Evolutionary conservation across 2,329 filamentous ascomycete species (phyloP).

Genomic region (Pseudogymnoascus sp.): DNA sequence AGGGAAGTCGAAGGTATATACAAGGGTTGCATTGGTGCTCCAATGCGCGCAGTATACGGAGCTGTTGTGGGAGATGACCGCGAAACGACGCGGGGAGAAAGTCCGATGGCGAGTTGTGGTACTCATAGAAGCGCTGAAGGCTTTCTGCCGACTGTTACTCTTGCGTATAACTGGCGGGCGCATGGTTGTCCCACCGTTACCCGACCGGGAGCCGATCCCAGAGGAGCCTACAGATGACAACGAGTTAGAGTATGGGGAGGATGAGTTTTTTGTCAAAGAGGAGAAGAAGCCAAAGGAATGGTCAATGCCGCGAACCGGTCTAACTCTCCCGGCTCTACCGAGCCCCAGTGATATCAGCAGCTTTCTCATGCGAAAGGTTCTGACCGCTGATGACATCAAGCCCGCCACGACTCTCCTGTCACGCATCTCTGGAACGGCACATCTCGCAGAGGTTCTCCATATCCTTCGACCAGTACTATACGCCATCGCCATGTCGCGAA

Average conservation of each 20-base stretch:
- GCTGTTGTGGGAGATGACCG: constrained; percentile 94
- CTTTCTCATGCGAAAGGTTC: constrained; percentile 82
- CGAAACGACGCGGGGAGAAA: constrained; percentile 76
- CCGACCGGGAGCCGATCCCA: constrained; percentile 75
- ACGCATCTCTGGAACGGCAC: constrained; percentile 63
- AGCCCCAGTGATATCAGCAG: constrained; percentile 74
- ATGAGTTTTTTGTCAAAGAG: constrained; percentile 34
- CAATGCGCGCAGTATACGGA: constrained; percentile 94
- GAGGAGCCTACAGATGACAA: constrained; percentile 42
- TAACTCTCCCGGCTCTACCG: constrained; percentile 77
- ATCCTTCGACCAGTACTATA: constrained; percentile 86
- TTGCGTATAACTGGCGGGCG: constrained; percentile 76
- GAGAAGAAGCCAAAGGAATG: constrained; percentile 49
- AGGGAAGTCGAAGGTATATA: constrained; percentile 61
- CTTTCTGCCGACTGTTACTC: constrained; percentile 72
- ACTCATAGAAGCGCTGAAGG: constrained; percentile 78
- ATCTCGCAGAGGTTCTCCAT: constrained; percentile 82
- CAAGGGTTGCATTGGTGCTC: constrained; percentile 71
- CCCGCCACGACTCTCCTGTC: constrained; percentile 83
- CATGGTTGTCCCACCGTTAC: constrained; percentile 76
- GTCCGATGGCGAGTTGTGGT: constrained; percentile 84
- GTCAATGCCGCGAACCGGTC: constrained; percentile 90
- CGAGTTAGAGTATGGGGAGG: constrained; percentile 34
- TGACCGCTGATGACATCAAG: constrained; percentile 95
- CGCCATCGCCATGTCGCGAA: constrained; percentile 65